Evolutionary conservation across 192 early-diverging fungal species (phyloP), one percentile per base, ranked within the genome.

Genomic region (Linnemannia hyalina): DNA sequence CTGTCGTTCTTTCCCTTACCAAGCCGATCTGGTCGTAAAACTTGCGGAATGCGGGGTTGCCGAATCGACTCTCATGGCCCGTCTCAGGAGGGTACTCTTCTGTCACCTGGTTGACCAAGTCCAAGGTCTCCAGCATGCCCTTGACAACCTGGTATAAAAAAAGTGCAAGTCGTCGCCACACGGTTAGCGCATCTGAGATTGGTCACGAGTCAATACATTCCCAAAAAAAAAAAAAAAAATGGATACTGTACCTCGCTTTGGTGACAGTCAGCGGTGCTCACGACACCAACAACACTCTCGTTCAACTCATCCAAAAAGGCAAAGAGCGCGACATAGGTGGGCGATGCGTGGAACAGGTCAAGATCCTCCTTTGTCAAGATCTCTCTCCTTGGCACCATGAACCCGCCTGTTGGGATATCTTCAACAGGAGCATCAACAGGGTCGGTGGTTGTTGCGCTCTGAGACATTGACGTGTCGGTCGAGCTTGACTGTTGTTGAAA

Each of bases 11-110:
- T 52, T 9, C 29, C 75, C 82, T 84, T 89, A 96, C 95, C 83
- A 93, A 72, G 35, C 83, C 80, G 32, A 97, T 88, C 68, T 88
- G 91, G 82, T 97, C 97, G 88, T 96, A 97, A 89, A 97, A 99
- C 32, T 92, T 91, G 49, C 93, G 94, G 89, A 99, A 99, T 4
- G 97, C 93, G n/a, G 96, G 95, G 91, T 99, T 99, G 41, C 98
- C 98, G 80, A 99, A 99, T 6, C 98, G 91, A 75, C 95, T 93
- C 76, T 94, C 94, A 73, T 91, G 90, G 54, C 95, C 95, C 70
- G 96, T 91, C 9, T 94, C 90, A 16, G 98, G 96, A 55, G 91
- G 91, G 16, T 96, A 95, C 26, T 94, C 92, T 46, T 91, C 85
- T 54, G 91, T 90, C 78, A 91, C 91, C 18, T 91, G 76, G 42